A percentile compares a stretch with the other conserved stretches of the same genome.
Conservation (phyloP, 164 flowering plant species). For the Taxillus chinensis region DNA sequence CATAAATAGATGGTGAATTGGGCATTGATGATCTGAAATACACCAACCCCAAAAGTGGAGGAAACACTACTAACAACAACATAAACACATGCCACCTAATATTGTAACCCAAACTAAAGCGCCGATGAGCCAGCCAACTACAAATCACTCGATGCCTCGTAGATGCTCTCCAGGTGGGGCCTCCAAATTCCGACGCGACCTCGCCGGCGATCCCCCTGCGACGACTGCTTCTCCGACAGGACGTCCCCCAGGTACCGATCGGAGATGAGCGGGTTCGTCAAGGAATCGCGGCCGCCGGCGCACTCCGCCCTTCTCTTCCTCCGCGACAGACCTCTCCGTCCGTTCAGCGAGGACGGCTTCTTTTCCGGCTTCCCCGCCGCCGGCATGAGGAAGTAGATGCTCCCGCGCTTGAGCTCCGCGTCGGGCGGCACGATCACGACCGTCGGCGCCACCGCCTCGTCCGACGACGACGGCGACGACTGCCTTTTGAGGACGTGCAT, state of each 20-base stretch:
- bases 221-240: conserved; percentile 48
- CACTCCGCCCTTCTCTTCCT: neutral
- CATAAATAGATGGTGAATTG: too few relatives aligned
- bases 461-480: conserved; percentile 24
- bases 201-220: conserved; percentile 58
- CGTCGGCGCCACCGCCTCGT: conserved; percentile 32
- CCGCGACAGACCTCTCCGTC: conserved; percentile 12
- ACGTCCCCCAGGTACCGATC: conserved; percentile 77
- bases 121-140: neutral
- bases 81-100: too few relatives aligned
- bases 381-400: conserved; percentile 90
- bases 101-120: too few relatives aligned
- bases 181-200: conserved; percentile 85
- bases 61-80: too few relatives aligned
- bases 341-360: conserved; percentile 19
- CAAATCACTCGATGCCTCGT: conserved; percentile 37
- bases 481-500: conserved; percentile 77
- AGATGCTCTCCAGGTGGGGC: conserved; percentile 83
- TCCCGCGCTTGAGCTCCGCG: conserved; percentile 75
- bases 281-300: conserved; percentile 1
- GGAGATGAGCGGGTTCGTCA: conserved; percentile 31
- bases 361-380: conserved; percentile 27
- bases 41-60: too few relatives aligned
- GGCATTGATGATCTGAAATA: too few relatives aligned
- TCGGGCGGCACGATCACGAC: conserved; percentile 73